Conservation (phyloP, 345 rosid species). For the Moricandia arvensis region DNA sequence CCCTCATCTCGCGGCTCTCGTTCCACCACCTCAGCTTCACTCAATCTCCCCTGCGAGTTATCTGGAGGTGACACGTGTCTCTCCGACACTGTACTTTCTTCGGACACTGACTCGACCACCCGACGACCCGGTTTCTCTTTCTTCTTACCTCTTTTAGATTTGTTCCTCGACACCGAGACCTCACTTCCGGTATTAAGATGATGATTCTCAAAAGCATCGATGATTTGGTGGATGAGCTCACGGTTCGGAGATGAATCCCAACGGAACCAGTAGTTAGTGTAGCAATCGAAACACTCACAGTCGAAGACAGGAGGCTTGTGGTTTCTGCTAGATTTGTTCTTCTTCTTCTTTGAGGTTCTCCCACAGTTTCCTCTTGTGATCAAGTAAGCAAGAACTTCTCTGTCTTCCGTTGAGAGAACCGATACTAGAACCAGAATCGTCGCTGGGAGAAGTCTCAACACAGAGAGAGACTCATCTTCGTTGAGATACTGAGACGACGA, state of each 20-base stretch:
- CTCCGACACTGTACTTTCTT: background rate
- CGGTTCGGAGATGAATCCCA: constrained; percentile 93
- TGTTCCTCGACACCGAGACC: constrained; percentile 27
- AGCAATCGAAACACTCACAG: constrained; percentile 90
- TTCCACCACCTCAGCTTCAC: constrained; percentile 31
- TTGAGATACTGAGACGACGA: constrained; percentile 9
- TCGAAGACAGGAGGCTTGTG: constrained; percentile 55
- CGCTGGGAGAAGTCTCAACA: constrained; percentile 65
- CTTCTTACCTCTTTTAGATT: constrained; percentile 42
- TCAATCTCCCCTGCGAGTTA: constrained; percentile 13
- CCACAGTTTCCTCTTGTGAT: constrained; percentile 44
- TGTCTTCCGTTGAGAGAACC: constrained; percentile 64
- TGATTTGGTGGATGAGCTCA: constrained; percentile 73
- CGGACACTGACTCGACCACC: background rate
- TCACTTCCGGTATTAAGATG: constrained; percentile 48
- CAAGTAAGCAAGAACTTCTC: constrained; percentile 88
- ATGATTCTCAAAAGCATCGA: constrained; percentile 79
- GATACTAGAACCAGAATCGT: constrained; percentile 69
- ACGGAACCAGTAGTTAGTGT: constrained; percentile 76
- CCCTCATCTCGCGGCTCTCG: too few species aligned
- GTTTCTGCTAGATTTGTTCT: constrained; percentile 15
- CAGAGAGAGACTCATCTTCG: constrained; percentile 49
- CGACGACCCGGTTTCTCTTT: constrained; percentile 47
- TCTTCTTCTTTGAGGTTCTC: constrained; percentile 36
- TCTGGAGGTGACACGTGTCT: constrained; percentile 26